Percentiles rank a stretch among this genome's conserved stretches.
These are phyloP conservation scores for Globisporangium cystogenes DNA, from an alignment of 352 stramenopile genomes.

Conservation along the genomic window DNA sequence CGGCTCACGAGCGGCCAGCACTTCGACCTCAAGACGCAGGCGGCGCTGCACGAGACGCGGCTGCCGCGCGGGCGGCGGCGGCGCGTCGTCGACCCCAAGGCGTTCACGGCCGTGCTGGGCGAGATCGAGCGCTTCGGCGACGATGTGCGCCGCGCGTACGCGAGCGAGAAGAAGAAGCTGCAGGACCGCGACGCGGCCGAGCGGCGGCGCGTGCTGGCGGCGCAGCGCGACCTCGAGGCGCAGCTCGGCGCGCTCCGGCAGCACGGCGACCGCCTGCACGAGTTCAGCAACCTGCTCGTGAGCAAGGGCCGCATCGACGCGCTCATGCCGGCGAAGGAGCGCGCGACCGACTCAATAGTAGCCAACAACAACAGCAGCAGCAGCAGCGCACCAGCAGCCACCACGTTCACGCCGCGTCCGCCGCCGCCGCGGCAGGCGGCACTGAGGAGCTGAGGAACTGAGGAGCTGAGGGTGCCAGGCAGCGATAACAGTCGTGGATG, in stretches of 20 bases:
- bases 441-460: background rate
- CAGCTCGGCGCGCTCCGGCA: conserved; percentile 35
- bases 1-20: conserved; percentile 46
- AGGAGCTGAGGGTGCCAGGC: too few relatives aligned
- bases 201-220: conserved; percentile 17
- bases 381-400: background rate
- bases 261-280: conserved; percentile 34
- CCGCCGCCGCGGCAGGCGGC: conserved; percentile 6
- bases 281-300: conserved; percentile 64
- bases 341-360: background rate
- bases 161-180: conserved; percentile 33
- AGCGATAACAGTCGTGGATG: background rate
- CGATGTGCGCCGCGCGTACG: conserved; percentile 37
- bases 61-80: conserved; percentile 28
- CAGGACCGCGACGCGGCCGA: conserved; percentile 28
- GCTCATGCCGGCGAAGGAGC: conserved; percentile 13
- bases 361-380: background rate
- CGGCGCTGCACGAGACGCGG: conserved; percentile 33
- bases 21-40: conserved; percentile 35
- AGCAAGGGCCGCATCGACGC: conserved; percentile 45
- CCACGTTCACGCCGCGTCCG: conserved; percentile 8
- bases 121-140: conserved; percentile 58
- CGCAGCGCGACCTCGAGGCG: conserved; percentile 31
- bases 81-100: conserved; percentile 38
- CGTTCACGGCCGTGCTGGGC: conserved; percentile 40